phyloP scores from a whole-genome alignment of 2,329 filamentous ascomycete genomes.

The Cladosporium sphaerospermum region DNA sequence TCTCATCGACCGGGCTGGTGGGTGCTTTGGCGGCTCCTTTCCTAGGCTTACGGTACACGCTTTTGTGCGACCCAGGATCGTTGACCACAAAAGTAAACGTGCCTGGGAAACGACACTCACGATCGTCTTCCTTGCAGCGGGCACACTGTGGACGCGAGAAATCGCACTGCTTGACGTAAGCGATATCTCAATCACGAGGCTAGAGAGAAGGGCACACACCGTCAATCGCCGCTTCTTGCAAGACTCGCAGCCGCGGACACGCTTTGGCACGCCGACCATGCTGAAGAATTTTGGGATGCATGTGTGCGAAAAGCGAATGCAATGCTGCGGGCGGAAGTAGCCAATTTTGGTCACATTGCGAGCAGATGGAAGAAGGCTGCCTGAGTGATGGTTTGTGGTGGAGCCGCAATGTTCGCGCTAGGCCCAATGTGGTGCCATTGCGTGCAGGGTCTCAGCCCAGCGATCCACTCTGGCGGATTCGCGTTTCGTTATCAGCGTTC shows the following conservation, averaged over 20 bases:
- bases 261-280: slow-evolving; percentile 7
- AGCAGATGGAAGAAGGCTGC: background rate
- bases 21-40: background rate
- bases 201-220: background rate
- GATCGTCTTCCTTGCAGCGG: background rate
- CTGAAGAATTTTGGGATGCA: background rate
- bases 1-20: background rate
- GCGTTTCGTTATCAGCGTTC: too few relatives aligned
- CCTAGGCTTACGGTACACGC: background rate
- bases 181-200: background rate
- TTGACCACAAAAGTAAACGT: slow-evolving; percentile 6
- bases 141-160: background rate
- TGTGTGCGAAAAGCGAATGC: background rate
- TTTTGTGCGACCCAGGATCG: slow-evolving; percentile 3
- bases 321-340: background rate
- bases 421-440: slow-evolving; percentile 2
- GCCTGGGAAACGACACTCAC: background rate
- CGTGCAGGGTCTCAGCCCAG: background rate
- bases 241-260: background rate
- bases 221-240: slow-evolving; percentile 4
- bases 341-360: background rate
- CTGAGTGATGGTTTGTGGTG: background rate
- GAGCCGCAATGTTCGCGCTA: background rate
- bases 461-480: too few relatives aligned
- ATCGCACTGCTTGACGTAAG: background rate